Evolutionary conservation across 495 filamentous ascomycete species (phyloP).

Genomic region (Aspergillus baeticus): DNA sequence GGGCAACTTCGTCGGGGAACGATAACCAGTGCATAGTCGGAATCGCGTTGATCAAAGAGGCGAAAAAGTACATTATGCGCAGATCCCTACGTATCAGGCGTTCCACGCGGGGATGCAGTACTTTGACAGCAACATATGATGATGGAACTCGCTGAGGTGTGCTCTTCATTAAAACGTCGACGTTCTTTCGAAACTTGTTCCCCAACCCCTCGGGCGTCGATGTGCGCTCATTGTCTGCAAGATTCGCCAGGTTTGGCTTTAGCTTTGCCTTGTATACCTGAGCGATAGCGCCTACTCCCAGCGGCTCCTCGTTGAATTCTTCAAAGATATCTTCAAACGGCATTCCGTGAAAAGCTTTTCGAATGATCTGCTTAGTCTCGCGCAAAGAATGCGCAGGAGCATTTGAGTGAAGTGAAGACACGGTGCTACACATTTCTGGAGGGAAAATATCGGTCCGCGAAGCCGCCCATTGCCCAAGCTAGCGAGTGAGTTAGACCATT

Average conservation of each 20-base stretch:
- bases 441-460: conserved; percentile 97
- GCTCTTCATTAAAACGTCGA: conserved; percentile 82
- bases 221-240: conserved; percentile 54
- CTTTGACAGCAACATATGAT: conserved; percentile 93
- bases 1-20: conserved; percentile 87
- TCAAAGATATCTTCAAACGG: conserved; percentile 92
- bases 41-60: conserved; percentile 76
- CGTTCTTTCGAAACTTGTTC: conserved; percentile 71
- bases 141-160: conserved; percentile 84
- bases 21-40: conserved; percentile 98
- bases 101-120: conserved; percentile 90
- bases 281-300: conserved; percentile 95
- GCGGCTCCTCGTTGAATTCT: conserved; percentile 86
- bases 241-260: conserved; percentile 70
- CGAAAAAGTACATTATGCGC: conserved; percentile 92
- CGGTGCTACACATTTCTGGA: conserved; percentile 83
- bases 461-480: conserved; percentile 99
- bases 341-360: conserved; percentile 75
- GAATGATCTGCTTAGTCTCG: conserved; percentile 75
- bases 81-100: conserved; percentile 84
- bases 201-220: conserved; percentile 54
- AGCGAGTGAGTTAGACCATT: background rate
- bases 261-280: conserved; percentile 97
- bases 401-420: conserved; percentile 94
- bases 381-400: conserved; percentile 86